A percentile compares a stretch with the other conserved stretches of the same genome.
Evolutionary conservation across 805 yeast genomes (phyloP).

Genomic region (Isabelozyma rhagii): DNA sequence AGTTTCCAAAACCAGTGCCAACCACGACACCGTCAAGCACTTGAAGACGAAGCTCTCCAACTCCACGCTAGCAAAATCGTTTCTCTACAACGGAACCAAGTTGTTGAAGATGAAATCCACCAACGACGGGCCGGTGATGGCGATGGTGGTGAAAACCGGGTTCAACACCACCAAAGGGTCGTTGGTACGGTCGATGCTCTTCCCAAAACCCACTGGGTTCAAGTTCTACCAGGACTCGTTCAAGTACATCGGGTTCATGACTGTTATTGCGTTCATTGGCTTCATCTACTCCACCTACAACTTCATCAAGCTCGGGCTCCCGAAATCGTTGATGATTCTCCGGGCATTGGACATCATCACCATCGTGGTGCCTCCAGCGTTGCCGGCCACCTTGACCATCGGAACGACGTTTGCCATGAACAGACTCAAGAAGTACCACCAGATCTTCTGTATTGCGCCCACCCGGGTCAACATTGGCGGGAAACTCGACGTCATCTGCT

Average conservation of each 20-base stretch:
- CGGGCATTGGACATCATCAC: constrained; percentile 93
- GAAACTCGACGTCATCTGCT: constrained; percentile 82
- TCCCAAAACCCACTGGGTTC: constrained; percentile 92
- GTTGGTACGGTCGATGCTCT: constrained; percentile 88
- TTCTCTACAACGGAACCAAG: constrained; percentile 84
- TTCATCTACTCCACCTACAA: constrained; percentile 80
- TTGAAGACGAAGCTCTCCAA: constrained; percentile 62
- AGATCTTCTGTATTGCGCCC: constrained; percentile 89
- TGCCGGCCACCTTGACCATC: constrained; percentile 95
- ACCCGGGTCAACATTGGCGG: constrained; percentile 96
- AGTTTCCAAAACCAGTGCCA: constrained; percentile 74
- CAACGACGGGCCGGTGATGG: constrained; percentile 74
- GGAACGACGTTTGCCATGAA: constrained; percentile 92
- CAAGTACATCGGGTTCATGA: constrained; percentile 94
- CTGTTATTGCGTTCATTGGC: constrained; percentile 78
- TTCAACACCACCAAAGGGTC: constrained; percentile 96
- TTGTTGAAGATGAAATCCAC: constrained; percentile 78
- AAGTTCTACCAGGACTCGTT: constrained; percentile 93
- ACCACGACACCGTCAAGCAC: constrained; percentile 55
- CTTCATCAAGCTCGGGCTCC: constrained; percentile 74
- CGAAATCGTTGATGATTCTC: constrained; percentile 65
- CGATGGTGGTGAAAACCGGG: constrained; percentile 85
- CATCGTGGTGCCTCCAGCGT: constrained; percentile 97
- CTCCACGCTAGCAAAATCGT: constrained; percentile 67
- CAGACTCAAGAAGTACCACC: constrained; percentile 57